These are phyloP conservation scores for Cenchrus fungigraminus DNA, from an alignment of 176 grass and related monocot genomes.

Conservation along the genomic window DNA sequence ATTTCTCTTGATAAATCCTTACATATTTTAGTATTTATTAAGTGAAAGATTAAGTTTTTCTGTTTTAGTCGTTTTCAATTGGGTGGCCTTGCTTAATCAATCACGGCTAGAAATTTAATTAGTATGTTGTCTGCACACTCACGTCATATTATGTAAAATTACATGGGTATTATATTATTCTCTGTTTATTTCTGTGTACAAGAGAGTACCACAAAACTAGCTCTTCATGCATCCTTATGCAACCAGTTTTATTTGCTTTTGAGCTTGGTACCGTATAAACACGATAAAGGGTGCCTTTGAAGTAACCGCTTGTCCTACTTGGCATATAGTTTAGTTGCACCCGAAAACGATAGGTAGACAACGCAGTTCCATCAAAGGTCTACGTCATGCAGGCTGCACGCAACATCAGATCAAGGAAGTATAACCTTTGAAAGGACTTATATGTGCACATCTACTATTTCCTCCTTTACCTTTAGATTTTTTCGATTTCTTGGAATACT, in stretches of 20 bases:
- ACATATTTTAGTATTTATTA: not conserved
- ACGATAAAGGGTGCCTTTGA: conserved; percentile 46
- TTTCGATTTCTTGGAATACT: not conserved
- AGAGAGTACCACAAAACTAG: not conserved
- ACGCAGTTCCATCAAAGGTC: conserved; percentile 38
- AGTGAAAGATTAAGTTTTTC: not conserved
- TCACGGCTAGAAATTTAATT: not conserved
- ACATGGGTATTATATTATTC: not conserved
- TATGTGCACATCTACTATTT: conserved; percentile 5
- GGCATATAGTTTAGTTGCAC: conserved; percentile 41
- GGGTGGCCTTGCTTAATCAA: conserved; percentile 25
- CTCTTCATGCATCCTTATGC: not conserved
- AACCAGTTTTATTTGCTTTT: conserved; percentile 13
- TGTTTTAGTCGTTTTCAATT: conserved; percentile 38
- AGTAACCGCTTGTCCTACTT: conserved; percentile 59
- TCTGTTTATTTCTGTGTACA: not conserved
- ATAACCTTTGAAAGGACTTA: conserved; percentile 21
- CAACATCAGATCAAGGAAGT: conserved; percentile 45
- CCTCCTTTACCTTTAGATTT: not conserved
- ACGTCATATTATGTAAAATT: not conserved
- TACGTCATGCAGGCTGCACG: conserved; percentile 53
- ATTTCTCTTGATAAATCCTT: not conserved
- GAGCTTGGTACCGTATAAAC: conserved; percentile 31
- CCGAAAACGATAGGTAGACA: conserved; percentile 44
- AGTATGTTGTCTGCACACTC: not conserved